Base-by-base conservation (phyloP, 1,284 basidiomycete species). In the Takashimella tepidaria region DNA sequence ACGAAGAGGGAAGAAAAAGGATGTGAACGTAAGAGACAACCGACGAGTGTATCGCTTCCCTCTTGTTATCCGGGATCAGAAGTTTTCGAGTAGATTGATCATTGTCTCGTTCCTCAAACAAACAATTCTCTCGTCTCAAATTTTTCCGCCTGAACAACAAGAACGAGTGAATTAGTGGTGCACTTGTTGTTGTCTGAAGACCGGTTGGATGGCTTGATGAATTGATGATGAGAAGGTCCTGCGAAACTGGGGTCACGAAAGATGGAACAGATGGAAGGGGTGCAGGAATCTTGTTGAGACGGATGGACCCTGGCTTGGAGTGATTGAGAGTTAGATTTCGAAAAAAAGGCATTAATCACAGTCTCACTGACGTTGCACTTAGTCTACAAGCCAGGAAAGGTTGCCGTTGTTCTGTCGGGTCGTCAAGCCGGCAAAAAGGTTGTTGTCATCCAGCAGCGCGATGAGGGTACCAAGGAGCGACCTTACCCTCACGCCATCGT, bases 371-470 rank as follows among this genome's bases (percentile, higher is more conserved):
- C n/a, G n/a, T n/a, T 23, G 8, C 23, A 20, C 19, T 42, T 64
- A 92, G 89, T 92, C 77, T 92, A 90, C 86, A 96, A 97, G 83
- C 89, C 93, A 78, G 93, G 93, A 80, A 98, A 97, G 85, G 92
- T 95, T 69, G 92, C 91, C 66, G 90, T 96, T 78, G 85, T 96
- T 77, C 88, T 97, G 76, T 88, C 90, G 79, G 92, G 92, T 74
- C 91, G 92, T 77, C 92, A 96, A 78, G 93, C 93, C 65, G 93
- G 93, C 71, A 98, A 98, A 83, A 96, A 96, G 77, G 91, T 91
- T 50, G 96, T 98, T 77, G 84, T 88, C 55, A 89, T 91, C 64
- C 96, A 93, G 77, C 86, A 96, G 72, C 92, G 87, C 77, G 89
- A 92, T 79, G 86, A 84, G 66, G 93, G 93, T 42, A 93, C 96